Conservation (phyloP, 345 rosid genomes). For the Euclidium syriacum region DNA sequence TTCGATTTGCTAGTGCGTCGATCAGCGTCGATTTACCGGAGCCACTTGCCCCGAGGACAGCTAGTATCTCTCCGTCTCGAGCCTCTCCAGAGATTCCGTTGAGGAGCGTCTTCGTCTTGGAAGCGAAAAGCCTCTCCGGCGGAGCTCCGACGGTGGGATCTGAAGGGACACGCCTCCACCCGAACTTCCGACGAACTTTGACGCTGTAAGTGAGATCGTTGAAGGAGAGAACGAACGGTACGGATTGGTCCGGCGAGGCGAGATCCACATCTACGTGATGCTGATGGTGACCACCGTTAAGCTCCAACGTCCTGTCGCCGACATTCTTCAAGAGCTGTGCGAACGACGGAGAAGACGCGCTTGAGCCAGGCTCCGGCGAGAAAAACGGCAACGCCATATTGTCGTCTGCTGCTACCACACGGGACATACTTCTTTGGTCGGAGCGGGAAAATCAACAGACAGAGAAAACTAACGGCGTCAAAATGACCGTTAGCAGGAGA, state of each 20-base stretch:
- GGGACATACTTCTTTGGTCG: conserved; percentile 37
- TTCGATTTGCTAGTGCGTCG: conserved; percentile 77
- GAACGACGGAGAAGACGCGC: conserved; percentile 43
- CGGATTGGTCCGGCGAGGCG: conserved; percentile 32
- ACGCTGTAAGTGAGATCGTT: conserved; percentile 76
- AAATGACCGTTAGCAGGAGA: conserved; percentile 1
- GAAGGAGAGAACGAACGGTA: conserved; percentile 73
- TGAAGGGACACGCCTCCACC: conserved; percentile 30
- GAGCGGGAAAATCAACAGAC: conserved; percentile 18
- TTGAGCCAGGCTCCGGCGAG: conserved; percentile 36
- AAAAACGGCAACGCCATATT: conserved; percentile 34
- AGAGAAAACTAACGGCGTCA: conserved; percentile 10
- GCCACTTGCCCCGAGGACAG: conserved; percentile 90
- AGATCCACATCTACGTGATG: conserved; percentile 39
- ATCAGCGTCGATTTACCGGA: conserved; percentile 88
- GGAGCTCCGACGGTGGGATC: conserved; percentile 25
- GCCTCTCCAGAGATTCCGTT: conserved; percentile 85
- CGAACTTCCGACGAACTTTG: conserved; percentile 48
- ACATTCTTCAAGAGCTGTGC: conserved; percentile 69
- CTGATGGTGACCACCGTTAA: conserved; percentile 36
- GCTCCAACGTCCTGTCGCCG: conserved; percentile 48
- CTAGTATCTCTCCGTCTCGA: conserved; percentile 79
- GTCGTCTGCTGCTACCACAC: conserved; percentile 50
- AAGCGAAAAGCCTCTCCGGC: conserved; percentile 38
- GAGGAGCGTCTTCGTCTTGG: conserved; percentile 59